Evolutionary conservation across 2,329 filamentous ascomycete species (phyloP).

Genomic region (Didymella pinodella): DNA sequence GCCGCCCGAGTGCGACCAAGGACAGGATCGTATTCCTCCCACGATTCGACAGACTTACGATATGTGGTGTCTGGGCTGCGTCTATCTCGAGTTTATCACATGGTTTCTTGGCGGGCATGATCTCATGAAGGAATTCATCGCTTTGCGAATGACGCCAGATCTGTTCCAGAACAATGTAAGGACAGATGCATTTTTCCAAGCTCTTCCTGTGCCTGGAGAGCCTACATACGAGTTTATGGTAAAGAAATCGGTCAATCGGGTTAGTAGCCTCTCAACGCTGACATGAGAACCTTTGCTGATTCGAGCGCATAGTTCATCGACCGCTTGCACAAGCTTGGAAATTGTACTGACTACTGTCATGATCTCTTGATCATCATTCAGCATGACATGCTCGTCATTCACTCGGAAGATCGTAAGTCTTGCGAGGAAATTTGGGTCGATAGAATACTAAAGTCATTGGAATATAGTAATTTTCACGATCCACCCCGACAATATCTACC

Average conservation of each 20-base stretch:
- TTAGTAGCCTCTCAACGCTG: neutral
- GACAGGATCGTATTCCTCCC: neutral
- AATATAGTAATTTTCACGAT: neutral
- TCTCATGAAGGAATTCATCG: conserved; percentile 4
- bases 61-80: conserved; percentile 35
- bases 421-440: neutral
- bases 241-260: conserved; percentile 12
- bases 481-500: neutral
- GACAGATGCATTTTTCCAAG: conserved; percentile 17
- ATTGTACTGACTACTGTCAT: conserved; percentile 24
- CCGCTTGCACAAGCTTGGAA: conserved; percentile 9
- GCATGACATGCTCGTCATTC: neutral
- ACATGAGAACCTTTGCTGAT: too few relatives aligned
- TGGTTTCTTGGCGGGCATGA: conserved; percentile 24
- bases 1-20: conserved; percentile 25
- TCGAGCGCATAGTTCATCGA: conserved; percentile 13
- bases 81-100: conserved; percentile 27
- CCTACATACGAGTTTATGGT: neutral
- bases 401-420: neutral
- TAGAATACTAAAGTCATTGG: neutral
- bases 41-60: conserved; percentile 25
- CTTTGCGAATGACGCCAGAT: neutral
- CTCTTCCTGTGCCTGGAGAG: neutral
- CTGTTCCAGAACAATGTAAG: neutral
- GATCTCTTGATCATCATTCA: neutral